Evolutionary conservation across 225 moss, liverwort and hornwort species (phyloP), one percentile per base, ranked within the genome.

Genomic region (Antitrichia curtipendula): DNA sequence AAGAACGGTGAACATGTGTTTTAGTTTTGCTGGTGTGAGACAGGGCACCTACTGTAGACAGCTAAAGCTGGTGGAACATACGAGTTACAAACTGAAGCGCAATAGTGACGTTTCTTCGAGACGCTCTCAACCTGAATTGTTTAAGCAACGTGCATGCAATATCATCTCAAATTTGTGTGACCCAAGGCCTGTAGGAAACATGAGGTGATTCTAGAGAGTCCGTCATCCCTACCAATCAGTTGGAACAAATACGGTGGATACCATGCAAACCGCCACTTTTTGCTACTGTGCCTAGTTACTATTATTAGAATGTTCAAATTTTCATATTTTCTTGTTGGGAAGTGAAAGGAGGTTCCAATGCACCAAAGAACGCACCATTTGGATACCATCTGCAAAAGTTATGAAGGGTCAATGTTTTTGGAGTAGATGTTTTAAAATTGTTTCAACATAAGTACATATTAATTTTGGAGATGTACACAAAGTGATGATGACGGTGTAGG

Each of bases 391-490:
- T 40, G 25, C 25, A 40, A 70, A 41, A 70, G 15, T 70, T 25
- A 41, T 70, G 15, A 70, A 70, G 25, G 14, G 1, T 7, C 41
- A 25, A 41, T 23, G 8, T 23, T 14, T 25, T 24, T 29, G 14
- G 22, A 8, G 14, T 25, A 14, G 5, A 69, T 14, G 2, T 41
- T 24, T 1, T 24, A 13, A 68, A 68, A 68, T 38, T 2, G 2
- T n/a, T 66, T 68, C 10, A 16, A 31, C 6, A 64, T 22, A 38
- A 0, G 0, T 13, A 38, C 7, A 41, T 25, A 40, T 70, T 41
- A 25, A 69, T 25, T 8, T 70, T 14, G 3, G 14, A 24, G 23
- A 69, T 24, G 13, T 40, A 5, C 0, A 8, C 0, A 69, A 1
- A 69, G 3, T 40, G 24, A 24, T 40, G 13, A 40, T 66, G n/a